Conservation (phyloP, 1,284 basidiomycete genomes). For the Puccinia brachypodii region DNA sequence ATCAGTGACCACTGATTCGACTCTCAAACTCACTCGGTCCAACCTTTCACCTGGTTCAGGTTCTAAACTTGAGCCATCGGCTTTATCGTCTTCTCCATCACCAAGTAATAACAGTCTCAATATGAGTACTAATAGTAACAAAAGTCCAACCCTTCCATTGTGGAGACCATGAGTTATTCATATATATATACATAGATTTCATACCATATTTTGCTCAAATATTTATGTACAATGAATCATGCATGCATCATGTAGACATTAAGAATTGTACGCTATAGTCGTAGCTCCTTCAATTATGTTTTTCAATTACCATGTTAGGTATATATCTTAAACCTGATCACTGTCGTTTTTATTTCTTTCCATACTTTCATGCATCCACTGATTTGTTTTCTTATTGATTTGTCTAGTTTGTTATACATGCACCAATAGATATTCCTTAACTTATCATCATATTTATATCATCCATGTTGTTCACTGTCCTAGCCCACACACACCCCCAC, state of each 20-base stretch:
- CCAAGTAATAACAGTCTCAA: background rate
- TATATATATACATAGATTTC: no score
- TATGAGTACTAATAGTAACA: background rate
- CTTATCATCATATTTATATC: background rate
- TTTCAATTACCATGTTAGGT: background rate
- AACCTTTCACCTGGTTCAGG: background rate
- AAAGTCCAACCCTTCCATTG: background rate
- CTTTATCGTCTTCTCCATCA: background rate
- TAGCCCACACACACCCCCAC: background rate
- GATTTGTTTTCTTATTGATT: background rate
- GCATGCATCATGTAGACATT: background rate
- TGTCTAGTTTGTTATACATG: background rate
- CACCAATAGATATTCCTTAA: background rate
- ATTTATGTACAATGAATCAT: background rate
- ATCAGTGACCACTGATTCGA: conserved; percentile 1
- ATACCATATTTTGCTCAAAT: background rate
- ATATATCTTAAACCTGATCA: background rate
- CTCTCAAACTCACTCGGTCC: background rate
- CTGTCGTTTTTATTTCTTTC: background rate
- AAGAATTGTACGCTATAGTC: background rate
- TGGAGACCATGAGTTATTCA: background rate
- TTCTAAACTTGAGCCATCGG: background rate
- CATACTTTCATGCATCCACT: no score
- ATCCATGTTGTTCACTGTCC: background rate
- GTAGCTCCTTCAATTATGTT: background rate